Evolutionary conservation across 305 asterid genomes (phyloP).

Genomic region (Solanum aculeatissimum): DNA sequence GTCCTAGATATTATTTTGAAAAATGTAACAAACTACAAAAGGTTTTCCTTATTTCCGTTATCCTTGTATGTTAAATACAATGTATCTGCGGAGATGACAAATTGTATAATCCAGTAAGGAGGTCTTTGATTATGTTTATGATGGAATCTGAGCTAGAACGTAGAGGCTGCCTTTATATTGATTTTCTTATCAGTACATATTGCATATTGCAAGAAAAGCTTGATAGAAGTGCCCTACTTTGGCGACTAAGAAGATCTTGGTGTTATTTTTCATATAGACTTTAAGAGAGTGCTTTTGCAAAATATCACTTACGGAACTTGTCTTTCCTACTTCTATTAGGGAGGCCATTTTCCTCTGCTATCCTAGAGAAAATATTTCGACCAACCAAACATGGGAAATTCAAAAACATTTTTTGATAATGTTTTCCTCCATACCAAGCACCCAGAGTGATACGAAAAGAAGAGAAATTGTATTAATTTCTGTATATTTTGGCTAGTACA

Average conservation of each 20-base stretch:
- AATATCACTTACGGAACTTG: not conserved
- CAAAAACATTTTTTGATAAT: not conserved
- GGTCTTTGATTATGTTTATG: not conserved
- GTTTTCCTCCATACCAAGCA: not conserved
- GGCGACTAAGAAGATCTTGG: not conserved
- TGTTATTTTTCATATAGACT: not conserved
- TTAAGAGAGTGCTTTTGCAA: not conserved
- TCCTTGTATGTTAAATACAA: not conserved
- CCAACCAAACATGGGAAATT: not conserved
- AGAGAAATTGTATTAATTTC: not conserved
- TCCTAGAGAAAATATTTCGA: not conserved
- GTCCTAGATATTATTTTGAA: not conserved
- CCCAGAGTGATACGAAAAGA: not conserved
- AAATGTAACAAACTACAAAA: not conserved
- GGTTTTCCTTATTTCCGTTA: not conserved
- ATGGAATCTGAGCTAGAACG: not conserved
- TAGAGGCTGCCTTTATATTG: not conserved
- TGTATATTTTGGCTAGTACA: not conserved
- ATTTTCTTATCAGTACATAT: not conserved
- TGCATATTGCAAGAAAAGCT: not conserved
- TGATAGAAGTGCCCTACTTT: not conserved
- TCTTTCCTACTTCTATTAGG: not conserved
- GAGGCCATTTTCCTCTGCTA: not conserved
- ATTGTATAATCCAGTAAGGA: not conserved
- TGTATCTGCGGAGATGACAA: not conserved